Conservation (phyloP, 164 flowering plant genomes). For the Aristolochia californica region DNA sequence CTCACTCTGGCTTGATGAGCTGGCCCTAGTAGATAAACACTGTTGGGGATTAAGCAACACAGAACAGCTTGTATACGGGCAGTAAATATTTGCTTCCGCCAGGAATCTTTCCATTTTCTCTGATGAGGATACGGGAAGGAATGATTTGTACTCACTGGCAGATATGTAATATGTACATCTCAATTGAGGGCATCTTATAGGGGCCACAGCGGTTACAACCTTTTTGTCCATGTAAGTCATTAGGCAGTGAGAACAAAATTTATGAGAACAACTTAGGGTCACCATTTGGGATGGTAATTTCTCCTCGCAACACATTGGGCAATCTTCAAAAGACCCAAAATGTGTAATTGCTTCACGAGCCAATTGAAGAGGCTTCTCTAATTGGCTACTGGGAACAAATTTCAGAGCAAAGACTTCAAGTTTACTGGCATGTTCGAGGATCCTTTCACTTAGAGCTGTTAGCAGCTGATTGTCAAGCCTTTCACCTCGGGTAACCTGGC, state of each 20-base stretch:
- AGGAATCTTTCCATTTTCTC: conserved; percentile 51
- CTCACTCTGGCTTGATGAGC: conserved; percentile 56
- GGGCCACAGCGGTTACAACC: conserved; percentile 53
- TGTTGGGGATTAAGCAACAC: conserved; percentile 54
- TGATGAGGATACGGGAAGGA: conserved; percentile 58
- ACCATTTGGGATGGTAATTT: conserved; percentile 51
- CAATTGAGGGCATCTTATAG: conserved; percentile 67
- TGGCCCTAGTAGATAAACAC: conserved; percentile 47
- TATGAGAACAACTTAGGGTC: conserved; percentile 67
- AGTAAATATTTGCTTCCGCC: conserved; percentile 52
- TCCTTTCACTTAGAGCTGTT: conserved; percentile 57
- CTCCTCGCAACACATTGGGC: conserved; percentile 79
- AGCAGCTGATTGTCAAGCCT: conserved; percentile 48
- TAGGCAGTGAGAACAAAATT: conserved; percentile 79
- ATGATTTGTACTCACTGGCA: conserved; percentile 49
- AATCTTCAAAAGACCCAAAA: conserved; percentile 28
- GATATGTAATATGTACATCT: conserved; percentile 64
- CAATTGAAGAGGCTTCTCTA: conserved; percentile 38
- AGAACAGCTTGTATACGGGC: conserved; percentile 69
- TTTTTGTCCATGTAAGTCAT: conserved; percentile 59
- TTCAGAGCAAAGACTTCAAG: conserved; percentile 51
- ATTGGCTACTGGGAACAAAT: conserved; percentile 29
- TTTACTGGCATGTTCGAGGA: conserved; percentile 39
- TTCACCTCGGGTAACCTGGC: conserved; percentile 45
- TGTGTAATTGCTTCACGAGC: conserved; percentile 79